These are phyloP conservation scores for Cyberlindnera maclurae DNA, from an alignment of 805 yeast genomes.

Conservation along the genomic window DNA sequence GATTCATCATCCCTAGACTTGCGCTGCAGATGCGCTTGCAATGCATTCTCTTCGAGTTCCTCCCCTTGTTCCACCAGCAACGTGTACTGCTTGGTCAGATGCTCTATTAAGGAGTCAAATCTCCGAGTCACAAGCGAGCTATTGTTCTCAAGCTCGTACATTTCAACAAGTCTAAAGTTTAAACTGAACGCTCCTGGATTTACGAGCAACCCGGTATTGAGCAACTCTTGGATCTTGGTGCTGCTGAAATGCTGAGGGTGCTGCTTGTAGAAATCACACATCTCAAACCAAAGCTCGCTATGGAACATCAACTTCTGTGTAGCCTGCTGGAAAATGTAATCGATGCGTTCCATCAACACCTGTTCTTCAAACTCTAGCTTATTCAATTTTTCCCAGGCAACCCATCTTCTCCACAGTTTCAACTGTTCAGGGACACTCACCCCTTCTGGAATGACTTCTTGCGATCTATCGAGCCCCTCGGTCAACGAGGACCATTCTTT, in stretches of 20 bases:
- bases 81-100: conserved; percentile 2
- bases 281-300: conserved; percentile 75
- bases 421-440: conserved; percentile 31
- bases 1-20: conserved; percentile 5
- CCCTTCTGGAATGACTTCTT: conserved; percentile 25
- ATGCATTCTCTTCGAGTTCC: conserved; percentile 4
- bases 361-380: conserved; percentile 53
- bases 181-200: conserved; percentile 69
- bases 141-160: conserved; percentile 53
- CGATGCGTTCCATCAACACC: conserved; percentile 47
- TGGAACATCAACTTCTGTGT: conserved; percentile 52
- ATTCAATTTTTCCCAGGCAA: conserved; percentile 71
- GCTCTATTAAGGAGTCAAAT: conserved; percentile 43
- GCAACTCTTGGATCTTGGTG: conserved; percentile 31
- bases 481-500: conserved; percentile 63
- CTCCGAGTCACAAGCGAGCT: conserved; percentile 41
- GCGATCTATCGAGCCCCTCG: conserved; percentile 36
- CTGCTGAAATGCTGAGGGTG: conserved; percentile 9
- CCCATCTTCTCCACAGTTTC: conserved; percentile 63
- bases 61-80: conserved; percentile 8
- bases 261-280: conserved; percentile 30
- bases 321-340: conserved; percentile 68
- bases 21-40: conserved; percentile 1
- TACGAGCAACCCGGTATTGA: conserved; percentile 48
- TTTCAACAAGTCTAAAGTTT: conserved; percentile 60